Evolutionary conservation across 495 filamentous ascomycete genomes (phyloP).

Genomic region (Parmelia sp.): DNA sequence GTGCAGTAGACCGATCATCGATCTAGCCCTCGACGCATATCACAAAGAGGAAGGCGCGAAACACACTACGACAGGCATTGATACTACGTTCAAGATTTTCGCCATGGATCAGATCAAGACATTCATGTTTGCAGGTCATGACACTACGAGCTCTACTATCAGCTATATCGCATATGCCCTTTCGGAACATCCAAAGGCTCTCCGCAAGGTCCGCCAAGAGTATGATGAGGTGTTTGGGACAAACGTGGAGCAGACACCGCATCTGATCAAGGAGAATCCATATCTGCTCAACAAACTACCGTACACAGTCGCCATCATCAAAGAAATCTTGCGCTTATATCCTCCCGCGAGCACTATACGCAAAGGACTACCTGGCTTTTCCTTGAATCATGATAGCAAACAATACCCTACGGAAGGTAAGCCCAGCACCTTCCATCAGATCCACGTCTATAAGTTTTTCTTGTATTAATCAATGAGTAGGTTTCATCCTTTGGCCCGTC

Average conservation of each 20-base stretch:
- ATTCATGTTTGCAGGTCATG: conserved; percentile 40
- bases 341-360: conserved; percentile 19
- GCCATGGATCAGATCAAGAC: conserved; percentile 28
- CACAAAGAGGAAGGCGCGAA: conserved; percentile 3
- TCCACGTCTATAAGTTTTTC: not conserved
- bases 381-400: conserved; percentile 16
- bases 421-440: not conserved
- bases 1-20: conserved; percentile 21
- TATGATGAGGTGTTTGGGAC: conserved; percentile 21
- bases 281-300: conserved; percentile 19
- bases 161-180: conserved; percentile 23
- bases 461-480: not conserved
- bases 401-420: conserved; percentile 19
- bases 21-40: conserved; percentile 24
- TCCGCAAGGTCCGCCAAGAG: conserved; percentile 17
- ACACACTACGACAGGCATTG: not conserved
- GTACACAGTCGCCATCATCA: conserved; percentile 22
- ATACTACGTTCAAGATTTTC: conserved; percentile 12
- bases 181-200: conserved; percentile 17
- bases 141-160: conserved; percentile 31
- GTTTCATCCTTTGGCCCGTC: conserved; percentile 14
- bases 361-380: conserved; percentile 14
- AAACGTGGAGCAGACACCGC: conserved; percentile 10
- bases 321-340: conserved; percentile 21
- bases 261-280: conserved; percentile 18